Base-by-base conservation (phyloP, 257 asterid species). In the Sherardia arvensis region DNA sequence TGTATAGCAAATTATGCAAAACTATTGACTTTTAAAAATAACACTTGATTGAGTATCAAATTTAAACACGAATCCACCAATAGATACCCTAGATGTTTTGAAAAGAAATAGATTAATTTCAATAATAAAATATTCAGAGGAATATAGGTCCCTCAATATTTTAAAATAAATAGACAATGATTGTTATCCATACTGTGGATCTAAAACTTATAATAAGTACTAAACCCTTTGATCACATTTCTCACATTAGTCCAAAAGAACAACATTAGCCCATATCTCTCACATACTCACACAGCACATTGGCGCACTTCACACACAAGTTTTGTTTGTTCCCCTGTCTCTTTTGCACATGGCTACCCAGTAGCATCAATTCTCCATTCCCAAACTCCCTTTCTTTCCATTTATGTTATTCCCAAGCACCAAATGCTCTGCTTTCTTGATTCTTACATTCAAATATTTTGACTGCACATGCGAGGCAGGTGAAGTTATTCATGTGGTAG, bases 391-490 rank as follows among this genome's bases (percentile, higher is more conserved):
- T n/a, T n/a, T n/a, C n/a, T n/a, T n/a, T n/a, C n/a, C n/a, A n/a
- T n/a, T 5, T 34, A 26, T 9, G 29, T 33, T 45, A 18, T 25
- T 18, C 62, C 47, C 14, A 11, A 7, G 23, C 36, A 21, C 32
- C 48, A 49, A 25, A 61, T 49, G 67, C 60, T 12, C 36, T 33
- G 20, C 27, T 32, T 11, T 61, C 56, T 56, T 29, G 61, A 62
- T 34, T 53, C 68, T 51, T 34, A 32, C 40, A 3, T 18, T 18
- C 8, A n/a, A 18, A n/a, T 36, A 32, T 53, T n/a, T 25, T 53
- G 25, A 36, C 29, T 38, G n/a, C 51, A 49, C 67, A 60, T 68
- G 67, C 67, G 9, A 67, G 55, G 73, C 15, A 40, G 55, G 51
- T 23, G 33, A 27, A 69, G 33, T 43, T 61, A 36, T 32, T 62